phyloP scores from a whole-genome alignment of 2,329 filamentous ascomycete species.

The Stagonosporopsis tanaceti region DNA sequence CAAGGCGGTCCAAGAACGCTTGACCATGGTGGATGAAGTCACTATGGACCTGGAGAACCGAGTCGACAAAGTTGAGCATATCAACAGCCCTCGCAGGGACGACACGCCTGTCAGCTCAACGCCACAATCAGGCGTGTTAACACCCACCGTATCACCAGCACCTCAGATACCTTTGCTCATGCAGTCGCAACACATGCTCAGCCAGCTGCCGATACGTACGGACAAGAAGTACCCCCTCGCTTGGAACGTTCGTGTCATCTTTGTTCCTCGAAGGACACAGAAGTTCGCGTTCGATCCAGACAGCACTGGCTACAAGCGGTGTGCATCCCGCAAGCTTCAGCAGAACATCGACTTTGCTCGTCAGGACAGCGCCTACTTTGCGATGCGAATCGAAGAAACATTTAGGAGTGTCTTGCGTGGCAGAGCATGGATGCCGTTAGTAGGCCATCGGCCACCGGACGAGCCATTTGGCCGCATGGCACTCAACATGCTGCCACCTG shows the following conservation, averaged over 20 bases:
- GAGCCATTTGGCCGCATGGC: conserved; percentile 51
- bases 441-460: conserved; percentile 48
- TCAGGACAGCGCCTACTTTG: conserved; percentile 49
- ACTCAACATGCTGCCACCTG: conserved; percentile 44
- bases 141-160: conserved; percentile 36
- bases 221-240: conserved; percentile 49
- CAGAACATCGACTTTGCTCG: conserved; percentile 49
- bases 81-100: conserved; percentile 35
- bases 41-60: conserved; percentile 52
- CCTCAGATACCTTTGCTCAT: conserved; percentile 41
- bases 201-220: conserved; percentile 48
- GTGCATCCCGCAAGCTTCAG: conserved; percentile 50
- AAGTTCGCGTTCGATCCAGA: conserved; percentile 50
- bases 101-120: conserved; percentile 42
- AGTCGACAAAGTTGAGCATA: conserved; percentile 46
- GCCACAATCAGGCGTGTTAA: conserved; percentile 33
- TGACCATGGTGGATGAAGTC: conserved; percentile 50
- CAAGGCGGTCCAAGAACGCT: conserved; percentile 46
- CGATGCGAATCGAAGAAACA: conserved; percentile 45
- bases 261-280: conserved; percentile 49
- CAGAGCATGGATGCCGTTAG: conserved; percentile 52
- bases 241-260: conserved; percentile 50
- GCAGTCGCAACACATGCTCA: conserved; percentile 39
- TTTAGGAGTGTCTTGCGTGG: conserved; percentile 49
- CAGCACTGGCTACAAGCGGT: conserved; percentile 49